Base-by-base conservation (phyloP, 78 protist species). In the Tieghemostelium lacteum region DNA sequence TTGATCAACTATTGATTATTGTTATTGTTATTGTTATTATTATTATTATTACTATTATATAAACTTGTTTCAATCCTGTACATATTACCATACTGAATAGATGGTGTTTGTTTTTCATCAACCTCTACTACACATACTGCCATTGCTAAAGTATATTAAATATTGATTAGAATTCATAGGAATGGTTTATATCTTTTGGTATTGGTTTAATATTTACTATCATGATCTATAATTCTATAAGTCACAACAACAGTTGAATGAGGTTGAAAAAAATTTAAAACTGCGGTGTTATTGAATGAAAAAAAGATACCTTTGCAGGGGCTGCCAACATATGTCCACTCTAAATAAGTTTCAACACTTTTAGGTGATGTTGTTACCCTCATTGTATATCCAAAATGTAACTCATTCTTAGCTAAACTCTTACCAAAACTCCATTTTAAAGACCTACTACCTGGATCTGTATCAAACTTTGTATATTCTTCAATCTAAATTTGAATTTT, bases 21-120 rank as follows among this genome's bases (percentile, higher is more conserved):
- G n/a, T n/a, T n/a, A n/a, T n/a, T n/a, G n/a, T n/a, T n/a, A n/a
- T n/a, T n/a, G n/a, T n/a, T n/a, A n/a, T n/a, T n/a, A n/a, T n/a
- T n/a, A n/a, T n/a, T n/a, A n/a, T n/a, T n/a, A n/a, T n/a, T n/a
- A n/a, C n/a, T n/a, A n/a, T 45, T 61, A 70, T 91, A 78, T 31
- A 77, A 40, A 20, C 66, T 40, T 19, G 63, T 73, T 31, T 77
- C 89, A 24, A 91, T 78, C n/a, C 78, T 74, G 31, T 91, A 91
- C 95, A 91, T 91, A 37, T 91, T 76, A 3, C 95, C 95, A 75
- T 80, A 91, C 29, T 91, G 95, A 22, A 91, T 91, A n/a, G 88
- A 69, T 36, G 95, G 89, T 26, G 73, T 73, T 49, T 70, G 83
- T 40, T 55, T 76, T 39, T 61, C 63, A 61, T 91, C 95, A 19